Evolutionary conservation across 108 stramenopile species (phyloP).

Genomic region (Discostella stelligeroides): DNA sequence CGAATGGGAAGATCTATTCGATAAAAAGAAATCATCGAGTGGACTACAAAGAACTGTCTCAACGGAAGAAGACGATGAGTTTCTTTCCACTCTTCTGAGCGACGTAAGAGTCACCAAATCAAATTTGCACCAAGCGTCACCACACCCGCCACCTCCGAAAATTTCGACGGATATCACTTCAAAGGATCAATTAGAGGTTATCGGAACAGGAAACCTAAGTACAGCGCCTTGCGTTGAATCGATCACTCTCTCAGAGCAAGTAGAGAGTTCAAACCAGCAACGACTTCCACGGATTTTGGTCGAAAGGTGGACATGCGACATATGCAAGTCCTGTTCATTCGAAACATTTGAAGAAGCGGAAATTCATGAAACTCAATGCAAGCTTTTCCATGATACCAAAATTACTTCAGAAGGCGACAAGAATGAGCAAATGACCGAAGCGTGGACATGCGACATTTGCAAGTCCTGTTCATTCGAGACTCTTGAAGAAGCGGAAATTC

Average conservation of each 20-base stretch:
- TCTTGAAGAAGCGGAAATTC: constrained; percentile 18
- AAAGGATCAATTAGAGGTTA: background rate
- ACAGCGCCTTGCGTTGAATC: background rate
- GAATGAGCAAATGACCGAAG: constrained; percentile 8
- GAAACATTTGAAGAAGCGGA: constrained; percentile 37
- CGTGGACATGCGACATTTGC: constrained; percentile 28
- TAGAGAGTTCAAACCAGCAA: background rate
- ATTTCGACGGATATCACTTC: background rate
- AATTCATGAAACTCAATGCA: constrained; percentile 29
- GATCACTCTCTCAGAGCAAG: background rate
- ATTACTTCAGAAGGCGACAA: background rate
- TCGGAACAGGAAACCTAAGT: background rate
- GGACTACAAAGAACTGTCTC: background rate
- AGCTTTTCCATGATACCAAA: constrained; percentile 14
- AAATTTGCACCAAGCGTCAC: background rate
- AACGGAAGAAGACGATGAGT: constrained; percentile 3
- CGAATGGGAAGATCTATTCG: constrained; percentile 4
- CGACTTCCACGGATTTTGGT: constrained; percentile 5
- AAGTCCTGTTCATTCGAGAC: constrained; percentile 29
- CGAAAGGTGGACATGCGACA: constrained; percentile 35
- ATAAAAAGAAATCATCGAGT: background rate
- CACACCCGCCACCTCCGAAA: background rate
- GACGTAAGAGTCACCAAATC: background rate
- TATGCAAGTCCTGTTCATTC: constrained; percentile 34
- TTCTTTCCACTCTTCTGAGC: constrained; percentile 10